Base-by-base conservation (phyloP, 805 yeast genomes). In the Peterozyma xylosa region DNA sequence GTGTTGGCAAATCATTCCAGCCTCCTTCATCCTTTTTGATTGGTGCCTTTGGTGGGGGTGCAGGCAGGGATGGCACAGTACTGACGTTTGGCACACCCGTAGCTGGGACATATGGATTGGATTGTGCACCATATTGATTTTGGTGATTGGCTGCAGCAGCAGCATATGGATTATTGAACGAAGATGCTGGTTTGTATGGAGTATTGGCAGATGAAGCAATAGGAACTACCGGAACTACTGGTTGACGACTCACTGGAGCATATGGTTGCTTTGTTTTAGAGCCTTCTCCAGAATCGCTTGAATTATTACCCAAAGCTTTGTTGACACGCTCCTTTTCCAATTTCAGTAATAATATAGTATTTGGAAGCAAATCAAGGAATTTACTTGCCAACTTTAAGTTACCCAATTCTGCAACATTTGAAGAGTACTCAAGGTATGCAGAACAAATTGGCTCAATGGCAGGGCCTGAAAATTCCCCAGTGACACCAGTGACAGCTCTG, bases 371-470 rank as follows among this genome's bases (percentile, higher is more conserved):
- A 38, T 70, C 68, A 57, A 91, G 71, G 51, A 86, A 78, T 51
- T 73, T 76, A 46, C 70, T 73, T 1, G 98, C 97, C 51, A 91
- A 67, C 9, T 83, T 95, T 53, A 87, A 81, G 50, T 86, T 80
- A 27, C 97, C 98, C 56, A 74, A 80, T 27, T 88, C 79, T 3
- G 96, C 83, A 45, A 89, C 80, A 47, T 84, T 68, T 51, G 78
- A 80, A 38, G 95, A 81, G 61, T 85, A 93, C 62, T 93, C 98
- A 50, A 87, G 70, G 48, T 86, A 78, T 2, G 82, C 81, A 34
- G 70, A 69, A 52, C 80, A 74, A 42, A 81, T 64, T 1, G 69
- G 70, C 35, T 67, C 75, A 37, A 76, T 63, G 11, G 74, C 67
- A 15, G 73, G 68, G 10, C 73, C 68, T 1, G 68, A 51, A 34